Percentiles rank a stretch among this genome's conserved stretches.
phyloP scores from a whole-genome alignment of 305 asterid genomes.

The Plantago rigida region DNA sequence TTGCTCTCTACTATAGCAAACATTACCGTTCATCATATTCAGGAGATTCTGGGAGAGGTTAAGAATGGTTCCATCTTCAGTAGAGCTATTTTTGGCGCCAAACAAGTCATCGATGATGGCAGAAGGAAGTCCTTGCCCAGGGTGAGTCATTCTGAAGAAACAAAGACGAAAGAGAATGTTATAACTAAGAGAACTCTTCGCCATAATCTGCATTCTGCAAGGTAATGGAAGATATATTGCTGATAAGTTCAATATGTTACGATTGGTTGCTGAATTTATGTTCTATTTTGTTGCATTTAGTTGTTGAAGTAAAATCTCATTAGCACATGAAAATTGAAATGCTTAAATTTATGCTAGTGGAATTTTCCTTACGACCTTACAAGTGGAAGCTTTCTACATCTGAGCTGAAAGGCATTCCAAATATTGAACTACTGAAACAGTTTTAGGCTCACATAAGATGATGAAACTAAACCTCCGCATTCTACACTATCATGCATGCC shows the following conservation, averaged over 20 bases:
- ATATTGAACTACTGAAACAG: not conserved
- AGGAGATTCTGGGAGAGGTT: constrained; percentile 40
- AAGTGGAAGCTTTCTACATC: not conserved
- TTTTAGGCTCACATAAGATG: not conserved
- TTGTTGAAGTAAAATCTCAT: no score
- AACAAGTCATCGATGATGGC: constrained; percentile 42
- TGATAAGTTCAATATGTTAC: not conserved
- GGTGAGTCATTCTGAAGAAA: constrained; percentile 49
- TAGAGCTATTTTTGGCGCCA: constrained; percentile 26
- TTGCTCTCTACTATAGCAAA: constrained; percentile 40
- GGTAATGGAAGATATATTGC: not conserved
- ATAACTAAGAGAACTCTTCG: not conserved
- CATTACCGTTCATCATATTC: constrained; percentile 48
- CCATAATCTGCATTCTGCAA: not conserved
- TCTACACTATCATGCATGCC: not conserved
- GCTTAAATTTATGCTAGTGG: no score
- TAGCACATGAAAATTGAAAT: no score
- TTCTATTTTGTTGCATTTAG: no score
- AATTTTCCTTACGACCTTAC: no score
- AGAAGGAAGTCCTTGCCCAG: constrained; percentile 48
- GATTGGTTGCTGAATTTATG: not conserved
- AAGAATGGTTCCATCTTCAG: constrained; percentile 38
- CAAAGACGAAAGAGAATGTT: not conserved
- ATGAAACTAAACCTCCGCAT: not conserved
- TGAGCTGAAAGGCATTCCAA: not conserved